phyloP scores from a whole-genome alignment of 352 stramenopile species.

The Phytophthora pluvialis region DNA sequence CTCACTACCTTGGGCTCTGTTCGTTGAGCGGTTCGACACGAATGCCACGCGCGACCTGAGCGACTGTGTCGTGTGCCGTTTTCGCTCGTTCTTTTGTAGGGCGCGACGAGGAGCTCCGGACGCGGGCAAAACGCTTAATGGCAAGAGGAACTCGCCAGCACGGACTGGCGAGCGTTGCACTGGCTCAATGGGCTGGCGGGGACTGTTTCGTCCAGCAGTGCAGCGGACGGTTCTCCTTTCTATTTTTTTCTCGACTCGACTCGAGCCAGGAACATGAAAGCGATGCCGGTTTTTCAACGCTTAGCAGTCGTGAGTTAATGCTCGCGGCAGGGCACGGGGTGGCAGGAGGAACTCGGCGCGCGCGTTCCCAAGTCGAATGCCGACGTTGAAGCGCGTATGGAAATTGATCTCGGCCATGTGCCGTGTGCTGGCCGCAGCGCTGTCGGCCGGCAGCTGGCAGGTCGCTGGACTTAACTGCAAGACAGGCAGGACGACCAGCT shows the following conservation, averaged over 20 bases:
- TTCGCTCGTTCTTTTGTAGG: slow-evolving; percentile 1
- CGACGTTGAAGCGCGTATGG: not conserved
- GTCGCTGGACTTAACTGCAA: slow-evolving; percentile 28
- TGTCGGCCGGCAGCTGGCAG: not conserved
- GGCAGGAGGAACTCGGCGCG: slow-evolving; percentile 13
- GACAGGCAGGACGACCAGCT: slow-evolving; percentile 8
- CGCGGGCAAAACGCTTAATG: slow-evolving; percentile 42
- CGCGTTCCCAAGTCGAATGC: slow-evolving; percentile 16
- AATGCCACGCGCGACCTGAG: slow-evolving; percentile 26
- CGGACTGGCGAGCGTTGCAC: slow-evolving; percentile 23
- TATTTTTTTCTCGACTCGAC: slow-evolving; percentile 31
- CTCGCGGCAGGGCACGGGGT: not conserved
- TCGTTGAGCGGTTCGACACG: slow-evolving; percentile 17
- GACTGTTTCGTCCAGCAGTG: slow-evolving; percentile 43
- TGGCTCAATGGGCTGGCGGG: slow-evolving; percentile 22
- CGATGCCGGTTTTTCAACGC: not conserved
- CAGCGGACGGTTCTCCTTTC: slow-evolving; percentile 29
- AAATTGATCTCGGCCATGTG: too few species aligned
- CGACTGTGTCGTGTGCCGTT: slow-evolving; percentile 15
- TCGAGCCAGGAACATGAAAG: not conserved
- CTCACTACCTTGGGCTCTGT: slow-evolving; percentile 3
- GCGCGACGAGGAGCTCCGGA: slow-evolving; percentile 26
- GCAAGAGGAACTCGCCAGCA: slow-evolving; percentile 24
- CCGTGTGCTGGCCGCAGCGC: too few species aligned
- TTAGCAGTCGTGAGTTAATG: slow-evolving; percentile 9